Evolutionary conservation across 345 rosid genomes (phyloP), one percentile per base, ranked within the genome.

Genomic region (Euclidium syriacum): DNA sequence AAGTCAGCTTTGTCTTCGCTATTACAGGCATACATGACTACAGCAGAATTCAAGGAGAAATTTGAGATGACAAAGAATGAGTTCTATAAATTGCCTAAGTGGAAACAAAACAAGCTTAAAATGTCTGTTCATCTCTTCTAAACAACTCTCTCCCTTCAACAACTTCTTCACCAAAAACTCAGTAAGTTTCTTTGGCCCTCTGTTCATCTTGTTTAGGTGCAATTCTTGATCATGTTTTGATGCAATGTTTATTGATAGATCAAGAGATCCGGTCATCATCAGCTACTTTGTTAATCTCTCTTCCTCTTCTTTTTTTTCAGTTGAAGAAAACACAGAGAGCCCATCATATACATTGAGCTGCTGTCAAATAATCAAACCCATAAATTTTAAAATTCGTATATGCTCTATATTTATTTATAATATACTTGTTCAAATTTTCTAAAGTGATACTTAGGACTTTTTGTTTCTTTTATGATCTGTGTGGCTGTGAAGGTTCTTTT

Each of bases 61-160:
- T 88, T 95, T 44, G 96, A 90, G 52, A 88, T 90, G 99, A 29
- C 78, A 38, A 95, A 80, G 69, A 79, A 54, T 46, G 96, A 82
- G 33, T 95, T 95, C 83, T 65, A 77, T 63, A 86, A 87, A 85
- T 66, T 90, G 62, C 95, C 99, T 0, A 95, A 90, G 78, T 95
- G 99, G 99, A 95, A 91, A 75, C 98, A 90, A 72, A 95, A 90
- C 92, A 95, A 95, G 81, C 95, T 81, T 61, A 95, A 95, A 67
- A 88, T 88, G 89, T 81, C 88, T 56, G 77, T 76, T 77, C 85
- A 76, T 3, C 80, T 95, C 77, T 95, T 95, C 76, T 95, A 73
- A 83, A 69, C 64, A 73, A n/a, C n/a, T n/a, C 52, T 51, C 61
- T 47, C 32, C 22, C 6, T 62, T 36, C 63, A 46, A 44, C 9